Conservation (phyloP, 176 grass and related monocot species). For the Avena insularis region DNA sequence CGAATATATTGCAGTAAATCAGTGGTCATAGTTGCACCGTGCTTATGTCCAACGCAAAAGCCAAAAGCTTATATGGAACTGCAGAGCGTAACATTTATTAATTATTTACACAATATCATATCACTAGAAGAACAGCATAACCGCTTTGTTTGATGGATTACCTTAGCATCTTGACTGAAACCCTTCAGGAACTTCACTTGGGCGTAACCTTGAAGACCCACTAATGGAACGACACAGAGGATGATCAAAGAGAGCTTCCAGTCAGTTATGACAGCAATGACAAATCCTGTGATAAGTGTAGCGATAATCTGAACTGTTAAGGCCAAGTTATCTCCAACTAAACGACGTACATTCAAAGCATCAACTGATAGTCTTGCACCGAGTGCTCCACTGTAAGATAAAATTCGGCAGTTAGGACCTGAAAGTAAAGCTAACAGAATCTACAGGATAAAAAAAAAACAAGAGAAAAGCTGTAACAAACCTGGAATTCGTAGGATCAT, state of each 20-base stretch:
- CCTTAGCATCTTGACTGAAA: conserved; percentile 85
- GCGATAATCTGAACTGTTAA: conserved; percentile 52
- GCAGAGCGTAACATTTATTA: neutral
- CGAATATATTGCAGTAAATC: neutral
- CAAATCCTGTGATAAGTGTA: conserved; percentile 65
- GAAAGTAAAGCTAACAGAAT: conserved; percentile 10
- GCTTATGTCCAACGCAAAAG: conserved; percentile 3
- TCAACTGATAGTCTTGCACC: conserved; percentile 79
- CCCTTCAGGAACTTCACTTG: conserved; percentile 87
- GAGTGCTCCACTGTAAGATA: conserved; percentile 67
- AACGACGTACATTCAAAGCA: conserved; percentile 75
- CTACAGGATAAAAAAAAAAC: conserved; percentile 9
- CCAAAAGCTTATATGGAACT: neutral
- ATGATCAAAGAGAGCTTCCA: conserved; percentile 80
- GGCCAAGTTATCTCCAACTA: conserved; percentile 87
- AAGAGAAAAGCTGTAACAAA: conserved; percentile 26
- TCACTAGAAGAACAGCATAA: neutral
- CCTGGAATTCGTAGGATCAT: conserved; percentile 85
- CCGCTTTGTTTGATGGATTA: conserved; percentile 40
- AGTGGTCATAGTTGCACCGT: neutral
- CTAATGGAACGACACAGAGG: conserved; percentile 66
- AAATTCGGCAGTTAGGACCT: conserved; percentile 26
- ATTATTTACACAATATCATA: conserved; percentile 18
- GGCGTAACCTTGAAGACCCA: conserved; percentile 76
- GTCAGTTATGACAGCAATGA: conserved; percentile 69